Evolutionary conservation across 2,329 filamentous ascomycete species (phyloP), one percentile per base, ranked within the genome.

Genomic region (Cladophialophora immunda): DNA sequence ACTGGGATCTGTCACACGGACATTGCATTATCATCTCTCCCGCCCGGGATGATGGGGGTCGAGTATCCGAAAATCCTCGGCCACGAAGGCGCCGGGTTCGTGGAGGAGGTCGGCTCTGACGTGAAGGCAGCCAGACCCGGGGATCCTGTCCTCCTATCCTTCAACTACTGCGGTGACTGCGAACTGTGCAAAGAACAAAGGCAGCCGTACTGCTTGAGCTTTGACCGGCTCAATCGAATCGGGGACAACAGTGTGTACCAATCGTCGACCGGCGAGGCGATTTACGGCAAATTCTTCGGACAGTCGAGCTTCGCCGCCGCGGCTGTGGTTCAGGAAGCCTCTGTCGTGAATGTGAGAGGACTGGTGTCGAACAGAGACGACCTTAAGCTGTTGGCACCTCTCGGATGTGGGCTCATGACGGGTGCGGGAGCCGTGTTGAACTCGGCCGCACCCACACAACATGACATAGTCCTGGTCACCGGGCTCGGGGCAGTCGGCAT

Each of bases 1-100:
- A 81, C 81, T 0, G 85, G 85, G 0, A 81, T 87, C 58, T 87
- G 85, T 68, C 85, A 87, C 66, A 85, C 84, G 0, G 85, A 87
- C 69, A 72, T 85, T 8, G 74, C 82, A 29, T 80, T 84, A 58
- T 83, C 81, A 1, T 77, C 79, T 25, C 47, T 69, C 8, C 77
- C 75, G 11, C 75, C 74, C 11, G 75, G 73, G 9, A 74, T 76
- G 0, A 75, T 9, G 2, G 76, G 79, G 3, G 75, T 80, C 3
- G 78, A 78, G 38, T 84, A 83, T 68, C 83, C 83, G 0, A 74
- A 78, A 30, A 79, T 87, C 1, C 74, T 86, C 15, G 85, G 85
- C 1, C 85, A 87, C 68, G 85, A 87, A 77, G 85, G 84, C 80
- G 77, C 83, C 1, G 85, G 85, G 7, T 82, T 84, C 64, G 84